Evolutionary conservation across 2,329 filamentous ascomycete genomes (phyloP).

Genomic region (Beauveria caledonica): DNA sequence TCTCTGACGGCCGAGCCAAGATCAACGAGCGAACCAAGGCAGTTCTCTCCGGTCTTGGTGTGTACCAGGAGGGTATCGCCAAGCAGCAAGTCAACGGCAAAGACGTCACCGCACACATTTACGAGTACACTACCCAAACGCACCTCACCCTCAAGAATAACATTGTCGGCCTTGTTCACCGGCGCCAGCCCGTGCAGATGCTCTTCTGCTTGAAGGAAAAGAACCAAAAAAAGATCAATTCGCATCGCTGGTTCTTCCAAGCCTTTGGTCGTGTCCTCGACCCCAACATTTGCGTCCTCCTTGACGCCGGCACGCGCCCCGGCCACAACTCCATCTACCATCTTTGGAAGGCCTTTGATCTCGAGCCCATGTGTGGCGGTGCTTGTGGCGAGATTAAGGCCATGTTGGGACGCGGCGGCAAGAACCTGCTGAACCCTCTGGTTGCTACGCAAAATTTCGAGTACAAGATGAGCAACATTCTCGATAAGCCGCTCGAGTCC

Average conservation of each 20-base stretch:
- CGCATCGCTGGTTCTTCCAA: slow-evolving; percentile 97
- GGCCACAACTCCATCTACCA: slow-evolving; percentile 94
- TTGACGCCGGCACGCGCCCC: slow-evolving; percentile 93
- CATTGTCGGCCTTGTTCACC: slow-evolving; percentile 74
- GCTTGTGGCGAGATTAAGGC: slow-evolving; percentile 99
- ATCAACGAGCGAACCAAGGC: slow-evolving; percentile 90
- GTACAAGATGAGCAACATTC: slow-evolving; percentile 99
- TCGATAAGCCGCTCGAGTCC: slow-evolving; percentile 95
- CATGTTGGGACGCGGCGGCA: slow-evolving; percentile 79
- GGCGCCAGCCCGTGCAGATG: slow-evolving; percentile 88
- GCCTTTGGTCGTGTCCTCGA: slow-evolving; percentile 88
- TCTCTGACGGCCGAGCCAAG: slow-evolving; percentile 93
- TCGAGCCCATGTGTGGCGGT: slow-evolving; percentile 94
- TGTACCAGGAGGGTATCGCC: slow-evolving; percentile 96
- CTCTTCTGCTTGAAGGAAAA: slow-evolving; percentile 98
- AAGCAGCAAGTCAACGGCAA: slow-evolving; percentile 97
- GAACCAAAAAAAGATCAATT: slow-evolving; percentile 99
- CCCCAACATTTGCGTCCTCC: slow-evolving; percentile 91
- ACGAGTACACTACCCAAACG: slow-evolving; percentile 87
- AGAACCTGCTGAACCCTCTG: slow-evolving; percentile 84
- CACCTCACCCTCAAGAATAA: slow-evolving; percentile 84
- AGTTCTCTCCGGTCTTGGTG: slow-evolving; percentile 83
- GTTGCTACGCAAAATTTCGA: slow-evolving; percentile 98
- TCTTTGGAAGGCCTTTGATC: slow-evolving; percentile 95
- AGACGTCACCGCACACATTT: slow-evolving; percentile 94